These are phyloP conservation scores for Thelonectria blattea DNA, from an alignment of 2,329 filamentous ascomycete species.

Conservation along the genomic window DNA sequence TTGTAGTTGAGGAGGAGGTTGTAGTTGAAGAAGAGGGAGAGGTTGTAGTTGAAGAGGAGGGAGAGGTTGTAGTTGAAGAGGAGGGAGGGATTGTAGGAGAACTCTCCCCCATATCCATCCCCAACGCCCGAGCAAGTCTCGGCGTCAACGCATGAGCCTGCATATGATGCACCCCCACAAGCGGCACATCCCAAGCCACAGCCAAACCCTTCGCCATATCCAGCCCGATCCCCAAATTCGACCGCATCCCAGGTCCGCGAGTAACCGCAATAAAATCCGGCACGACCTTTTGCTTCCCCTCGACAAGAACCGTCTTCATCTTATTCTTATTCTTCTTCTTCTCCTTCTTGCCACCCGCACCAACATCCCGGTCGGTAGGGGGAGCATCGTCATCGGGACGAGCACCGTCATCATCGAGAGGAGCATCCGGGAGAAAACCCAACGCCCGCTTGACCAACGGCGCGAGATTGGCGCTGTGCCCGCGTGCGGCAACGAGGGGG, in stretches of 20 bases:
- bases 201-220: conserved; percentile 88
- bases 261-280: conserved; percentile 91
- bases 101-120: conserved; percentile 35
- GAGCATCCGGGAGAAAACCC: conserved; percentile 50
- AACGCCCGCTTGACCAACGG: conserved; percentile 71
- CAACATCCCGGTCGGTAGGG: too few relatives aligned
- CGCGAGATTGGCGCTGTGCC: conserved; percentile 75
- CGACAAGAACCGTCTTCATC: too few relatives aligned
- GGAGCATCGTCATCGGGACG: too few relatives aligned
- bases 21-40: too few relatives aligned
- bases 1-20: too few relatives aligned
- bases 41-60: too few relatives aligned
- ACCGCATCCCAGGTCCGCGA: conserved; percentile 85
- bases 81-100: too few relatives aligned
- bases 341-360: too few relatives aligned
- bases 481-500: conserved; percentile 74
- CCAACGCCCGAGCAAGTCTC: conserved; percentile 71
- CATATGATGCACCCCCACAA: conserved; percentile 95
- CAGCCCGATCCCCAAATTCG: conserved; percentile 78
- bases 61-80: too few relatives aligned
- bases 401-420: too few relatives aligned
- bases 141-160: conserved; percentile 94
- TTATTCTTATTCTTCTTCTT: too few relatives aligned
- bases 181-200: conserved; percentile 79
- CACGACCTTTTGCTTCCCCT: conserved; percentile 41